phyloP scores from a whole-genome alignment of 2,329 filamentous ascomycete species.

The Trichophyton benhamiae region DNA sequence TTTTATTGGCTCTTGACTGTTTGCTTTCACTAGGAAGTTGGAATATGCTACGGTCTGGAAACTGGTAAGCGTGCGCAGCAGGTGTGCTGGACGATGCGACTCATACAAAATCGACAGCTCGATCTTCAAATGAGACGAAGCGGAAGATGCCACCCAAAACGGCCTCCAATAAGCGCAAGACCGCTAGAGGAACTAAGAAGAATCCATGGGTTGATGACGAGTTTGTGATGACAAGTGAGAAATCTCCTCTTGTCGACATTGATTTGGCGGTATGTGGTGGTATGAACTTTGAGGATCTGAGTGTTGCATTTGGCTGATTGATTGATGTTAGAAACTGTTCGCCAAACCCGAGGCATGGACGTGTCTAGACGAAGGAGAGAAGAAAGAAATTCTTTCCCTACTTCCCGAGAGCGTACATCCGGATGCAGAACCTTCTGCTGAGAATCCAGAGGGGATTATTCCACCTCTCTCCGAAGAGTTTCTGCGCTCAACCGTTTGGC shows the following conservation, averaged over 20 bases:
- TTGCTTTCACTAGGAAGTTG: neutral
- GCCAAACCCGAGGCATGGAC: constrained; percentile 31
- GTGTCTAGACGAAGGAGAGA: constrained; percentile 30
- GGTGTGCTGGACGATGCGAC: constrained; percentile 17
- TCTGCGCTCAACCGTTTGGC: constrained; percentile 37
- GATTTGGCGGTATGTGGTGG: constrained; percentile 28
- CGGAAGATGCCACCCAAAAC: constrained; percentile 13
- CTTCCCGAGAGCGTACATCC: constrained; percentile 34
- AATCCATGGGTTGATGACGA: constrained; percentile 30
- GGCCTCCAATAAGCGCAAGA: constrained; percentile 22
- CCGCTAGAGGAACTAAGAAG: constrained; percentile 22
- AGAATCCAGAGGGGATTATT: constrained; percentile 24
- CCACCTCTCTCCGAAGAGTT: constrained; percentile 31
- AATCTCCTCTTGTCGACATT: constrained; percentile 25
- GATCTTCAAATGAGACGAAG: constrained; percentile 5
- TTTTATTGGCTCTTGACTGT: neutral
- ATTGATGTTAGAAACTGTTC: constrained; percentile 26
- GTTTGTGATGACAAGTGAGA: constrained; percentile 27
- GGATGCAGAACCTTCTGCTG: constrained; percentile 18
- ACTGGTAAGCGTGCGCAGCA: constrained; percentile 8
- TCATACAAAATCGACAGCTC: constrained; percentile 7
- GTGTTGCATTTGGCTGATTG: neutral
- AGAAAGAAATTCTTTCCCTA: constrained; percentile 28
- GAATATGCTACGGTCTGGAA: constrained; percentile 3
- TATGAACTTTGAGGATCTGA: too few relatives aligned